Conservation (phyloP, 306 rosid genomes). For the Castanopsis chinensis region DNA sequence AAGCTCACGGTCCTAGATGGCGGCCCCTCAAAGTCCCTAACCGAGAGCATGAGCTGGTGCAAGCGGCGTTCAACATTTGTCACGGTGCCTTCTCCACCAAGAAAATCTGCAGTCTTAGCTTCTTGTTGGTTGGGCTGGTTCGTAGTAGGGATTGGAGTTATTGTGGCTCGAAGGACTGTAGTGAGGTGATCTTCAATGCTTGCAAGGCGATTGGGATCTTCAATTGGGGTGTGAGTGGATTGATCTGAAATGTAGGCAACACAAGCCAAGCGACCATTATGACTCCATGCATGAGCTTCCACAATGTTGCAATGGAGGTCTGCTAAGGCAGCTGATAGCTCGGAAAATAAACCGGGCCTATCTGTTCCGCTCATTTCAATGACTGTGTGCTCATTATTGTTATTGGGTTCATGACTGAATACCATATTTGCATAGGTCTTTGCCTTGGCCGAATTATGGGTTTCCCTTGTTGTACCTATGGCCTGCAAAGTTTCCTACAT, state of each 20-base stretch:
- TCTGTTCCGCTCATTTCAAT: conserved; percentile 60
- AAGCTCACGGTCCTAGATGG: neutral
- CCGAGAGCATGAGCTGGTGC: conserved; percentile 63
- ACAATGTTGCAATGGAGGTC: conserved; percentile 66
- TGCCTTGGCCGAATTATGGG: conserved; percentile 25
- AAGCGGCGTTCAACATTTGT: conserved; percentile 60
- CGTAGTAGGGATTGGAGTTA: conserved; percentile 9
- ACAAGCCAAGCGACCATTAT: conserved; percentile 60
- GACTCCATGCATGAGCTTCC: conserved; percentile 76
- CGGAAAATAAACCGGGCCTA: conserved; percentile 62
- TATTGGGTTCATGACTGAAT: conserved; percentile 10
- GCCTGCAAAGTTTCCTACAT: conserved; percentile 28
- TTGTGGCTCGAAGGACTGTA: conserved; percentile 48
- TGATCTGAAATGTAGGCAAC: conserved; percentile 62
- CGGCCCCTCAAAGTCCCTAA: conserved; percentile 48
- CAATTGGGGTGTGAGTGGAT: conserved; percentile 47
- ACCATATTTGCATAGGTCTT: conserved; percentile 24
- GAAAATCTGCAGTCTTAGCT: conserved; percentile 38
- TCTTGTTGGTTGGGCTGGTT: conserved; percentile 29
- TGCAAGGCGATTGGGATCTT: conserved; percentile 50
- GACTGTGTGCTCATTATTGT: conserved; percentile 37
- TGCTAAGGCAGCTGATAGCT: conserved; percentile 55
- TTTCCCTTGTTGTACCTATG: conserved; percentile 43
- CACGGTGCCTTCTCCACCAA: conserved; percentile 39
- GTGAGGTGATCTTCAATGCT: conserved; percentile 52